Percentiles rank a stretch among this genome's conserved stretches.
phyloP scores from a whole-genome alignment of 73 alveolate genomes.

The Paramecium biaurelia region DNA sequence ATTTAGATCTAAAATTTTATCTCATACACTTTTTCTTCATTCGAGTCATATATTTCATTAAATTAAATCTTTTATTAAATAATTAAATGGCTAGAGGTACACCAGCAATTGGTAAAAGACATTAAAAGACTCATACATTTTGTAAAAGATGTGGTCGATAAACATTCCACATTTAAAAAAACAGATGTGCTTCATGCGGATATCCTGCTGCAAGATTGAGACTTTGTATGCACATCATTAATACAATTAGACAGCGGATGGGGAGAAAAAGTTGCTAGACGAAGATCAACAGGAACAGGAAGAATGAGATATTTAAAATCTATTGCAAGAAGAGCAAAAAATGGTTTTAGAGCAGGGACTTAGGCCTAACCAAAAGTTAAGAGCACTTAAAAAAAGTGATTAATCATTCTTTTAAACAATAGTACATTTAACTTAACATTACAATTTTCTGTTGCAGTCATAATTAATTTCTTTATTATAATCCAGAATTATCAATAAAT shows the following conservation, averaged over 20 bases:
- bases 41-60: background rate
- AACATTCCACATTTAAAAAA: slow-evolving; percentile 77
- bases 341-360: slow-evolving; percentile 88
- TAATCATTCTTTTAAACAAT: background rate
- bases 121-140: slow-evolving; percentile 81
- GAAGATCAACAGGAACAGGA: slow-evolving; percentile 82
- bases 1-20: too few species aligned
- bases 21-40: too few species aligned
- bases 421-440: too few species aligned
- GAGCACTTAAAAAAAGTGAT: background rate
- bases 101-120: slow-evolving; percentile 76
- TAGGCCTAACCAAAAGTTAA: slow-evolving; percentile 65
- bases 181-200: slow-evolving; percentile 78
- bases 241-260: slow-evolving; percentile 69
- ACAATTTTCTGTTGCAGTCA: too few species aligned
- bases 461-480: too few species aligned
- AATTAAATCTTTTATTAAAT: slow-evolving; percentile 4
- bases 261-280: slow-evolving; percentile 74
- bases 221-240: slow-evolving; percentile 62
- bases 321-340: slow-evolving; percentile 83
- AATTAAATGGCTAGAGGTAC: slow-evolving; percentile 81
- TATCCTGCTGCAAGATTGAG: slow-evolving; percentile 76
- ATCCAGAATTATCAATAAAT: too few species aligned
- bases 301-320: slow-evolving; percentile 83
- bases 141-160: slow-evolving; percentile 78